Base-by-base conservation (phyloP, 768 basidiomycete species). In the Kwoniella mangroviensis region DNA sequence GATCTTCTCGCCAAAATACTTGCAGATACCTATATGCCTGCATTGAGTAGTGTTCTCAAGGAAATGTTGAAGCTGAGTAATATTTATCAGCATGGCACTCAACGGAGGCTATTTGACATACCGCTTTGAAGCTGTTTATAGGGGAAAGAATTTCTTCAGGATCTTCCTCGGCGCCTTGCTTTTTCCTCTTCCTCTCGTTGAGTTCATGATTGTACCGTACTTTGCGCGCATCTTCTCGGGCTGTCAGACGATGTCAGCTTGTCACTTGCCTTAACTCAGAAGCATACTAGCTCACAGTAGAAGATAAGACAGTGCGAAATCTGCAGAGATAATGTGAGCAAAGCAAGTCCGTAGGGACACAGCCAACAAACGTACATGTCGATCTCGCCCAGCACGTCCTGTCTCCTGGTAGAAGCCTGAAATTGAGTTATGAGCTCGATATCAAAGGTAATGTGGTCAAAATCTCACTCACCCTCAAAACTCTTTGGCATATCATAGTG, bases 401-500 rank as follows among this genome's bases (percentile, higher is more conserved):
- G 79, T 84, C 63, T 84, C 81, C 45, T 84, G 83, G 60, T 84
- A 84, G 5, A 70, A 82, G 24, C 76, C 77, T 76, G 41, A 15
- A 15, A 6, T 19, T 4, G 17, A n/a, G n/a, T n/a, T 60, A 15
- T 43, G 13, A 49, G 56, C 63, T 34, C 45, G 15, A 52, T 10
- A 9, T 1, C 24, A 15, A 21, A 51, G 3, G 17, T 42, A 13
- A 19, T 6, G 24, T 34, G 19, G 22, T 11, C 6, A 3, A 65
- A n/a, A n/a, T n/a, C n/a, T n/a, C n/a, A n/a, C 77, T 40, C 24
- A 76, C 82, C 81, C 65, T 84, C 83, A 26, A 84, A 82, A 45
- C 77, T 77, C 67, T 81, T 83, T 0, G 83, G 82, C 53, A 83
- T 72, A 63, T 84, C 81, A 49, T 78, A 84, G 58, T 84, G 83